Base-by-base conservation (phyloP, 208 protist genomes). In the Novymonas esmeraldas region DNA sequence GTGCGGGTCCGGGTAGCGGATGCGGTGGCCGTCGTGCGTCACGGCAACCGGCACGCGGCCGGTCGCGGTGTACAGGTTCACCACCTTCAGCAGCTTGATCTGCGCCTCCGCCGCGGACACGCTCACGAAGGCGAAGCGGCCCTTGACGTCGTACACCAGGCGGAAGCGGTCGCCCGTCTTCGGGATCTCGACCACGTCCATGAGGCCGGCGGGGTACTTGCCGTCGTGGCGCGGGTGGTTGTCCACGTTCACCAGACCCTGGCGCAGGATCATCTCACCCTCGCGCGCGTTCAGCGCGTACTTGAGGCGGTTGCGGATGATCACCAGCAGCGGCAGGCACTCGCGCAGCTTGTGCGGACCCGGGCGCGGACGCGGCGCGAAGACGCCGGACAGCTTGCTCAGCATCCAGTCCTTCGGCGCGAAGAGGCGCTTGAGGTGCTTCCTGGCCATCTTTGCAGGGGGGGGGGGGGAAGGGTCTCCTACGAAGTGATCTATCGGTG, bases 371-470 rank as follows among this genome's bases (percentile, higher is more conserved):
- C 92, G 88, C 61, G 99, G 99, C 11, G 99, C 98, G 58, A 90
- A 99, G 56, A 97, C 85, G 68, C 99, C 99, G 58, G 94, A 93
- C 60, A 99, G 90, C 91, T 99, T 99, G 90, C 97, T 97, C 49
- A 99, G 89, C 98, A 99, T 99, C 99, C 99, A 99, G 86, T 99
- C 97, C 68, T 93, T 94, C 63, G 99, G 99, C 52, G 99, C 99
- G 79, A 90, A 95, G 50, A 99, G 81, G 79, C 99, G 96, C 95
- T 99, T 99, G 56, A 99, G 79, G 93, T 99, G 99, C 81, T 99
- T 99, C 92, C 99, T 99, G 66, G 98, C 97, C 89, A 95, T 94
- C 38, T 78, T 89, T 34, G 55, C 38, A 11, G 13, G 55, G 28
- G 11, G 52, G n/a, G 7, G 11, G 51, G 24, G 44, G 28, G 11